Conservation (phyloP, 148 eudicot species). For the Rhododendron simsii region DNA sequence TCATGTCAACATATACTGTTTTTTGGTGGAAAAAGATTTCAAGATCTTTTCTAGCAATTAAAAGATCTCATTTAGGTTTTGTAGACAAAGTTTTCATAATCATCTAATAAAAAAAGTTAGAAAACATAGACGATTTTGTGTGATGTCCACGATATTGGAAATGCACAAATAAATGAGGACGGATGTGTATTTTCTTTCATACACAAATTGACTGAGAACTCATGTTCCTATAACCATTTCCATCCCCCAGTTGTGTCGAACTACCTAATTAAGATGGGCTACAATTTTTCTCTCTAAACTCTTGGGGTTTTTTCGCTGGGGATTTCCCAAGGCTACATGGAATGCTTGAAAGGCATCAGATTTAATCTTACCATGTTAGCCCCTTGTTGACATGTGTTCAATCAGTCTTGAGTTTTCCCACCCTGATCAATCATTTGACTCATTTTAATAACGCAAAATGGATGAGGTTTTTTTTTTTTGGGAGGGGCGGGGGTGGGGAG, state of each 20-base stretch:
- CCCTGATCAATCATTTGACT: not conserved
- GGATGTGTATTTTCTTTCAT: not conserved
- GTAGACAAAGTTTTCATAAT: not conserved
- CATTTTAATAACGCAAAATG: too few species aligned
- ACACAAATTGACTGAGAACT: not conserved
- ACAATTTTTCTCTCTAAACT: not conserved
- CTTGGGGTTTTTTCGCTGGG: not conserved
- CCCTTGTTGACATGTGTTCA: too few species aligned
- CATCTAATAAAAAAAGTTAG: not conserved
- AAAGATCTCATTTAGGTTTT: not conserved
- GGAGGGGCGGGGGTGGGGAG: too few species aligned
- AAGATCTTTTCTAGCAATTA: not conserved
- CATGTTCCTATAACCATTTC: not conserved
- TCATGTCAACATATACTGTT: too few species aligned
- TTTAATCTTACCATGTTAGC: not conserved
- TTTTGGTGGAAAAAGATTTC: not conserved
- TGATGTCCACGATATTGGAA: not conserved
- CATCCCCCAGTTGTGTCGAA: not conserved
- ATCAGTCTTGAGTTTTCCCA: too few species aligned
- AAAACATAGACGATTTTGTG: not conserved
- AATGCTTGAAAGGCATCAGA: not conserved
- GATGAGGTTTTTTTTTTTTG: too few species aligned
- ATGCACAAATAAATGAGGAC: not conserved
- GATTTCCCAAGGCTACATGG: not conserved
- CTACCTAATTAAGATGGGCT: not conserved